Evolutionary conservation across 208 protist genomes (phyloP), one percentile per base, ranked within the genome.

Genomic region (Leishmania major): DNA sequence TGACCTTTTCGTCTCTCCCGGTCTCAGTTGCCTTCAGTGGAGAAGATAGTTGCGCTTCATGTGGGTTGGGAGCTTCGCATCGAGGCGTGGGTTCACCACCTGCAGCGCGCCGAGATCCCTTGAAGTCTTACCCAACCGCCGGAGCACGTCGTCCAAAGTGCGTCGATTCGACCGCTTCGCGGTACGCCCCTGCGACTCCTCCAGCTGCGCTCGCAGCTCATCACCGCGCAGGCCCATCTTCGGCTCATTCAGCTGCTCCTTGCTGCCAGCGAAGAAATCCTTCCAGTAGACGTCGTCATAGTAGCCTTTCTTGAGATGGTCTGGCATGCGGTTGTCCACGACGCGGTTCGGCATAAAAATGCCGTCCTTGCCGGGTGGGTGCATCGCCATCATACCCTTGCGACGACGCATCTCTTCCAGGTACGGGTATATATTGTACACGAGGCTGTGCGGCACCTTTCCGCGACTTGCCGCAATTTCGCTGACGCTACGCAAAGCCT

Each of bases 281-380:
- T 95, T 95, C 93, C 94, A 97, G 87, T 97, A 98, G 51, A 97
- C 92, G 87, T 98, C 96, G 84, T 98, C 96, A 81, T 98, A 98
- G 88, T 98, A 98, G 66, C 94, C 94, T 88, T 93, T 97, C 87
- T 98, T 98, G 45, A 98, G 85, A 80, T 98, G 96, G 77, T 98
- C 96, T 11, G 96, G 96, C 69, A 98, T 86, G 76, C 96, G 93
- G 78, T 98, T 98, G 80, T 98, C 96, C 28, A 98, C 93, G 64
- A 97, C 94, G 83, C 96, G 94, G 86, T 98, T 91, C 0, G 96
- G 94, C 91, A 96, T 95, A 67, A 98, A 92, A 78, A 97, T 84
- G 82, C 94, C 96, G 85, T 97, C 96, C 86, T 97, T 97, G 72
- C 96, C 96, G 15, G 89, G 90, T 66, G 96, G 96, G 81, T 98